Evolutionary conservation across 2,329 filamentous ascomycete genomes (phyloP).

Genomic region (Cladosporium colombiae): DNA sequence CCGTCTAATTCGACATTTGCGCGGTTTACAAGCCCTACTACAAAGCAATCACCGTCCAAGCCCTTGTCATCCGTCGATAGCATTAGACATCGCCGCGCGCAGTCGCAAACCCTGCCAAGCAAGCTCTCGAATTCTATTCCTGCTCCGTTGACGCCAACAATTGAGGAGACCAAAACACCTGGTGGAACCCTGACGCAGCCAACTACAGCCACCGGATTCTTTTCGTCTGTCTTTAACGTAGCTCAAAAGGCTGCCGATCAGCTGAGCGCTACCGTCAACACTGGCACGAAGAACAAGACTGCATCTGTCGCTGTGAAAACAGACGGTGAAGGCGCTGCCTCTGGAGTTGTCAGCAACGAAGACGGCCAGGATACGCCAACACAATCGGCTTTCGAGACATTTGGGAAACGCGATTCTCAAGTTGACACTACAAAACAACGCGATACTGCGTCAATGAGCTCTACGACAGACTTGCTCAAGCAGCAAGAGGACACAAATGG

Average conservation of each 20-base stretch:
- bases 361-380: constrained; percentile 51
- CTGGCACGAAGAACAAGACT: constrained; percentile 51
- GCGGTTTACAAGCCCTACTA: constrained; percentile 10
- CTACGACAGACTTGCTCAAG: constrained; percentile 57
- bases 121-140: constrained; percentile 79
- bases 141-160: constrained; percentile 72
- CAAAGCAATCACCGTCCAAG: constrained; percentile 7
- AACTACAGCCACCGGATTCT: constrained; percentile 66
- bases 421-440: constrained; percentile 66
- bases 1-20: constrained; percentile 27
- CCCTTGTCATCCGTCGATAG: constrained; percentile 34
- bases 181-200: constrained; percentile 54
- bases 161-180: constrained; percentile 67
- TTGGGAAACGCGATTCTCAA: constrained; percentile 85
- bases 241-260: constrained; percentile 87
- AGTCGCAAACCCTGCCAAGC: constrained; percentile 60
- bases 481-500: constrained; percentile 50
- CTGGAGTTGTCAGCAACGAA: constrained; percentile 40
- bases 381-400: constrained; percentile 79
- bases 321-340: constrained; percentile 41
- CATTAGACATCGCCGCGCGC: constrained; percentile 35
- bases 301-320: constrained; percentile 21
- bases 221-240: constrained; percentile 88
- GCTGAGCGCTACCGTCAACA: constrained; percentile 72
- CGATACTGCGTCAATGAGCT: constrained; percentile 54